These are phyloP conservation scores for Fusarium tuaranense DNA, from an alignment of 2,329 filamentous ascomycete species.

Conservation along the genomic window DNA sequence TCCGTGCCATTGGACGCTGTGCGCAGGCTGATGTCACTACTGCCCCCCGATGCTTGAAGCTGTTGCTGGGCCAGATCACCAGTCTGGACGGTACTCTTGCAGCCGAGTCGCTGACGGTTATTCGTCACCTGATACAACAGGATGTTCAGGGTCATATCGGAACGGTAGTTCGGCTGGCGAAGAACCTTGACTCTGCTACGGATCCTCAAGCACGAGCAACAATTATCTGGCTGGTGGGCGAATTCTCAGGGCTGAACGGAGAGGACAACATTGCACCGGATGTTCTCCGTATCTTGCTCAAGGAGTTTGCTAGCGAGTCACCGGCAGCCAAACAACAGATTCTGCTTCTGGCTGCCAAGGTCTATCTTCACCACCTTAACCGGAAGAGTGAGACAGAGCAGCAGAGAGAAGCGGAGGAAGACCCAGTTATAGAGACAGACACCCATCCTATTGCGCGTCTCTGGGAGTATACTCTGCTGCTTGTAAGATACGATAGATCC, in stretches of 20 bases:
- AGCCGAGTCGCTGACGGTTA: slow-evolving; percentile 93
- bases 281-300: slow-evolving; percentile 87
- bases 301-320: slow-evolving; percentile 85
- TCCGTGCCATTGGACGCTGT: slow-evolving; percentile 92
- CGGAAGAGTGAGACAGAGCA: slow-evolving; percentile 62
- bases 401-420: slow-evolving; percentile 50
- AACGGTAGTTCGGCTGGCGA: slow-evolving; percentile 89
- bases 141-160: slow-evolving; percentile 83
- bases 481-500: slow-evolving; percentile 92
- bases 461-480: slow-evolving; percentile 86
- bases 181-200: slow-evolving; percentile 88
- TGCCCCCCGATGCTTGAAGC: slow-evolving; percentile 81
- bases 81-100: slow-evolving; percentile 89
- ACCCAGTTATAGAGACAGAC: slow-evolving; percentile 47
- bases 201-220: slow-evolving; percentile 91
- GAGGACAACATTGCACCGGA: slow-evolving; percentile 94
- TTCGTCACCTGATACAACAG: slow-evolving; percentile 94
- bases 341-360: slow-evolving; percentile 92
- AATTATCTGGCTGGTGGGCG: slow-evolving; percentile 97
- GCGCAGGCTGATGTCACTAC: slow-evolving; percentile 81
- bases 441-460: slow-evolving; percentile 78
- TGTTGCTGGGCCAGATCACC: slow-evolving; percentile 88
- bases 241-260: slow-evolving; percentile 84
- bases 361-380: slow-evolving; percentile 91
- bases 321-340: slow-evolving; percentile 93